Percentiles rank a stretch among this genome's conserved stretches.
Conservation (phyloP, 2,329 filamentous ascomycete genomes). For the Nothopassalora personata region DNA sequence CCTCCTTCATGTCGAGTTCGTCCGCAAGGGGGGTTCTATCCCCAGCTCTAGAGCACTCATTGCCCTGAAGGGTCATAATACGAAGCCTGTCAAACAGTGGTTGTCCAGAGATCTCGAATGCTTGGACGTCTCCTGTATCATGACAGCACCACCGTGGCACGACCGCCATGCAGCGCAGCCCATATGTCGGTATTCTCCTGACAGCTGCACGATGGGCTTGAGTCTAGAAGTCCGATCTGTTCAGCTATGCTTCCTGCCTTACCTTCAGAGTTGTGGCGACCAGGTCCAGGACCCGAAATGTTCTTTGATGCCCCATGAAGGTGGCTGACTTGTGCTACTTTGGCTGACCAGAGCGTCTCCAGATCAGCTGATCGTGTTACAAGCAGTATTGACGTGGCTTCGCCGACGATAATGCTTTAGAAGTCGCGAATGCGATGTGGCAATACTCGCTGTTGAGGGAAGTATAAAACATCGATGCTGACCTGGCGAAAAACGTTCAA, state of each 20-base stretch:
- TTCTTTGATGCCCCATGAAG: not conserved
- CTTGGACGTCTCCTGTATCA: not conserved
- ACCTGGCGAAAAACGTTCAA: too few relatives aligned
- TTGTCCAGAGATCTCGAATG: not conserved
- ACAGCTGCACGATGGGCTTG: not conserved
- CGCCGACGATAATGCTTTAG: not conserved
- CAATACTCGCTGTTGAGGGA: not conserved
- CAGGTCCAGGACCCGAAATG: not conserved
- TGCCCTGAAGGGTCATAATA: not conserved
- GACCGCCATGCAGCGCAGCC: not conserved
- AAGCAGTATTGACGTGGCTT: conserved; percentile 1
- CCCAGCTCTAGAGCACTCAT: not conserved
- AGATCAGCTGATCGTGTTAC: not conserved
- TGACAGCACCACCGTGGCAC: not conserved
- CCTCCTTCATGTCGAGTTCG: not conserved
- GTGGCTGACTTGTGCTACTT: not conserved
- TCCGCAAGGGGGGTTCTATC: not conserved
- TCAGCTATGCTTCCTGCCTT: not conserved
- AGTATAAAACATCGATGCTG: not conserved
- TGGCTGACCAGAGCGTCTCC: not conserved
- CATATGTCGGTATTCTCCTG: not conserved
- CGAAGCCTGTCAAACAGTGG: not conserved
- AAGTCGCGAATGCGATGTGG: not conserved
- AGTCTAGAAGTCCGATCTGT: not conserved
- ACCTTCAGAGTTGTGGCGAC: not conserved